A percentile compares a stretch with the other conserved stretches of the same genome.
These are phyloP conservation scores for Vaccinium vitisidaea DNA, from an alignment of 148 eudicot genomes.

Conservation along the genomic window DNA sequence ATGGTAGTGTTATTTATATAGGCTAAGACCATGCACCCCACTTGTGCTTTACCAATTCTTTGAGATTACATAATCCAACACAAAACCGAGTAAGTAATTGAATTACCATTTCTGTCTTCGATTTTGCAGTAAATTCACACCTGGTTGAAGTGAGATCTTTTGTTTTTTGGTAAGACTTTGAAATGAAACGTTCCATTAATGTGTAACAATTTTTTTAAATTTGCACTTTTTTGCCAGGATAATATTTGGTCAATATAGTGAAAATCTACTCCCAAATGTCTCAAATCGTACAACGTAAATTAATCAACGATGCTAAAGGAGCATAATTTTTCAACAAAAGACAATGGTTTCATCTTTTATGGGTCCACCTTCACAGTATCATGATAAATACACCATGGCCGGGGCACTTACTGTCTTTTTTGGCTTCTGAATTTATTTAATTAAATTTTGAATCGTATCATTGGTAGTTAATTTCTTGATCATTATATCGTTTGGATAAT, in stretches of 20 bases:
- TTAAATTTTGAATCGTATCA: too few relatives aligned
- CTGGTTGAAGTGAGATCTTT: background rate
- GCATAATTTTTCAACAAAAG: background rate
- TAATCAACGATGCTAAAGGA: background rate
- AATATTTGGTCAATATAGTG: background rate
- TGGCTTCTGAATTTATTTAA: too few relatives aligned
- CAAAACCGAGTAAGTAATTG: background rate
- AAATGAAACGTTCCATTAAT: background rate
- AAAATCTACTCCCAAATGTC: background rate
- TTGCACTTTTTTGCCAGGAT: background rate
- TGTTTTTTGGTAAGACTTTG: background rate
- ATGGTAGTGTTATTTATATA: background rate
- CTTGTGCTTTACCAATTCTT: background rate
- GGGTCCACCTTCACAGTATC: background rate
- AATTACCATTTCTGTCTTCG: background rate
- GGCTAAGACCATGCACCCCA: slow-evolving; percentile 12
- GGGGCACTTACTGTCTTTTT: too few relatives aligned
- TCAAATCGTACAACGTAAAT: background rate
- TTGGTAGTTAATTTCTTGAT: too few relatives aligned
- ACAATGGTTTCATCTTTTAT: background rate
- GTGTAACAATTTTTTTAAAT: background rate
- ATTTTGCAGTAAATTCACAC: background rate
- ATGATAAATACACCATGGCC: background rate
- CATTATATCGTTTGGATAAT: too few relatives aligned
- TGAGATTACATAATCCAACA: background rate